Percentiles rank a stretch among this genome's conserved stretches.
Conservation (phyloP, 192 early-diverging fungal species). For the Entomortierella lignicola region DNA sequence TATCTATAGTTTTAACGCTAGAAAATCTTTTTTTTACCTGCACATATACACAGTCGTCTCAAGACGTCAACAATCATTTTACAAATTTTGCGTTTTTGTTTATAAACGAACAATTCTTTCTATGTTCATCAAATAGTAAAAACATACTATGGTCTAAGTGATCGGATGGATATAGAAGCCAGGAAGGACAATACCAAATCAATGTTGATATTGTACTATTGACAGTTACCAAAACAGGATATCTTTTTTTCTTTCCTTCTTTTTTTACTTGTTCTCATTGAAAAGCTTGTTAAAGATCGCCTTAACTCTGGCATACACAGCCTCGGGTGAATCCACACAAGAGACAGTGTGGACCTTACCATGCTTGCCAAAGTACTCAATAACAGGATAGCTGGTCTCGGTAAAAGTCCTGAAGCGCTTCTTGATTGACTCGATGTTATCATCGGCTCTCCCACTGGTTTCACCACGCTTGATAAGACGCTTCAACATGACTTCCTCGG, state of each 20-base stretch:
- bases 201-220: neutral
- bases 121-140: neutral
- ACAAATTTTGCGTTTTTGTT: neutral
- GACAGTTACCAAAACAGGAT: neutral
- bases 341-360: constrained; percentile 85
- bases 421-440: constrained; percentile 95
- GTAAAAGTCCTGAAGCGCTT: constrained; percentile 92
- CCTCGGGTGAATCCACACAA: constrained; percentile 71
- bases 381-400: constrained; percentile 92
- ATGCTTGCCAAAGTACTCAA: constrained; percentile 80
- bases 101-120: neutral
- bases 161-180: too few species aligned
- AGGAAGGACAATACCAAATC: too few species aligned
- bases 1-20: neutral
- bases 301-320: constrained; percentile 75
- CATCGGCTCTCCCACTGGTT: constrained; percentile 92
- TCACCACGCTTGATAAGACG: constrained; percentile 94
- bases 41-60: too few species aligned
- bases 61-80: too few species aligned
- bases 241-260: too few species aligned
- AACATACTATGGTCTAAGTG: neutral
- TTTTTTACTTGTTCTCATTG: constrained; percentile 23
- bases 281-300: constrained; percentile 65
- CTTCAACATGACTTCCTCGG: constrained; percentile 91
- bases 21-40: neutral